Evolutionary conservation across 306 rosid genomes (phyloP), one percentile per base, ranked within the genome.

Genomic region (Parietaria judaica): DNA sequence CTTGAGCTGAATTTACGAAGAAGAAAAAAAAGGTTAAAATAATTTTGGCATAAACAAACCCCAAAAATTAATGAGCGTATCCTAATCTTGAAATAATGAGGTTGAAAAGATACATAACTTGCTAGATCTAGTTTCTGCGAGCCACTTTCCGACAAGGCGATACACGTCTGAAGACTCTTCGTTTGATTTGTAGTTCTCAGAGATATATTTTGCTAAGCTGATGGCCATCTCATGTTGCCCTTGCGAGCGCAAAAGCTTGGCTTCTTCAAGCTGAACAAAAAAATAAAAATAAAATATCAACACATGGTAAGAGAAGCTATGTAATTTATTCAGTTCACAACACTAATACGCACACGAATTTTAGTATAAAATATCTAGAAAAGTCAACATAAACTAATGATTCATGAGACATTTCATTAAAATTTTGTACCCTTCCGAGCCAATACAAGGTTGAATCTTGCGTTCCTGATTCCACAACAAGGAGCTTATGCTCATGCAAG

Each of bases 101-200:
- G 31, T 43, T 36, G 57, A 43, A 36, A 47, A 41, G 71, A 67
- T 60, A 60, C 23, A 12, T 77, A 76, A 87, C 97, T 80, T 91
- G 97, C 97, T 87, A 71, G 96, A 85, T 87, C 97, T 84, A 70
- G 91, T 85, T 81, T 91, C 97, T 48, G 97, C 97, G 72, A 91
- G 79, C 97, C 97, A 91, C 79, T 87, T 91, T 76, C 97, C 97
- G 61, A 83, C 84, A 81, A 91, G 67, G 70, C 97, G 95, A 80
- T 77, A 69, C 59, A 81, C 87, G 79, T 85, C 89, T 69, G 96
- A 83, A 80, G 89, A 80, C 74, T 85, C 95, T 68, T 85, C 81
- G 73, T 73, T 71, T 51, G 80, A 71, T 61, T 46, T 66, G 72
- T 66, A 64, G 66, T 76, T 74, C 70, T 82, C 74, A 10, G 81